Evolutionary conservation across 1,284 basidiomycete genomes (phyloP).

Genomic region (Agroathelia rolfsii): DNA sequence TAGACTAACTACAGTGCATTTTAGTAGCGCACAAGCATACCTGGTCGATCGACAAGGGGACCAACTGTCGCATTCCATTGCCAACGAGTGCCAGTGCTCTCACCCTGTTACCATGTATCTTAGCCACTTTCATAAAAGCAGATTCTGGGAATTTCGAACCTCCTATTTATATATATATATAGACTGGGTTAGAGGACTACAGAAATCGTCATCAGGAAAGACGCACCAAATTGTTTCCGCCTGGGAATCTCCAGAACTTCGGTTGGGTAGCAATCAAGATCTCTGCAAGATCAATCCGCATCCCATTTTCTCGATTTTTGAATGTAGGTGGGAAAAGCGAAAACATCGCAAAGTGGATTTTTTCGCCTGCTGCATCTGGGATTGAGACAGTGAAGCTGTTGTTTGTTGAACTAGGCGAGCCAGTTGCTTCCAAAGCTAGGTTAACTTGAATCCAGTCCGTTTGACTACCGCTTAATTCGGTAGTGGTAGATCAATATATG

Average conservation of each 20-base stretch:
- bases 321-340: constrained; percentile 69
- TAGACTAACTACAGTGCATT: too few relatives aligned
- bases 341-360: constrained; percentile 54
- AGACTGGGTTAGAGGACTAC: not conserved
- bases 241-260: constrained; percentile 60
- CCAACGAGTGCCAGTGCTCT: constrained; percentile 49
- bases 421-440: constrained; percentile 33
- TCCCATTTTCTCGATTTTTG: constrained; percentile 50
- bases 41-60: constrained; percentile 33
- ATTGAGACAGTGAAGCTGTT: constrained; percentile 48
- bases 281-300: constrained; percentile 56
- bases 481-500: constrained; percentile 32
- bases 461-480: constrained; percentile 32
- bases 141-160: too few relatives aligned
- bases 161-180: too few relatives aligned
- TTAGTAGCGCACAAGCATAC: too few relatives aligned
- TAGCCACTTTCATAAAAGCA: too few relatives aligned
- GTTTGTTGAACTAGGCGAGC: constrained; percentile 27
- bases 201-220: constrained; percentile 2
- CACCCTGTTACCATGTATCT: constrained; percentile 33
- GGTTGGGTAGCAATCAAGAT: constrained; percentile 55
- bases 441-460: constrained; percentile 46
- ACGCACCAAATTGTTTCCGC: constrained; percentile 45
- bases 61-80: constrained; percentile 60
- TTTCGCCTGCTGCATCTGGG: constrained; percentile 32